Conservation (phyloP, 2,329 filamentous ascomycete species). For the Mycocentrospora acerina region DNA sequence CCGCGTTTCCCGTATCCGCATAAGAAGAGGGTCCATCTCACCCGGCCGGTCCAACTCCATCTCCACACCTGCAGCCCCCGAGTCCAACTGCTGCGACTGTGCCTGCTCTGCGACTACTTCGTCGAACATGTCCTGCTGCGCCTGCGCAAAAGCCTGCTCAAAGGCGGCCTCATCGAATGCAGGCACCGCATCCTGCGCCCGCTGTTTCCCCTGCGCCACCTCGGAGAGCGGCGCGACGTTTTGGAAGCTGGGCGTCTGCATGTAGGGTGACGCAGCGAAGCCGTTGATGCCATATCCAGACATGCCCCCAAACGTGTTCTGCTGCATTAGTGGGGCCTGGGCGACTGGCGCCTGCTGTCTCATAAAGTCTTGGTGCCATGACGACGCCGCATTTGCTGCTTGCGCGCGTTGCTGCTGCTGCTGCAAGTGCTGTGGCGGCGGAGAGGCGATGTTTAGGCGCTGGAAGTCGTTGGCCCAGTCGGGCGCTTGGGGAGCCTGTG, state of each 20-base stretch:
- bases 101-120: constrained; percentile 18
- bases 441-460: constrained; percentile 45
- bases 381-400: constrained; percentile 32
- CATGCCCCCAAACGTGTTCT: constrained; percentile 29
- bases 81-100: constrained; percentile 15
- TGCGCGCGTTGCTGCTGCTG: constrained; percentile 49
- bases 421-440: constrained; percentile 49
- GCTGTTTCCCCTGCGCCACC: constrained; percentile 37
- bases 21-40: constrained; percentile 35
- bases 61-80: constrained; percentile 17
- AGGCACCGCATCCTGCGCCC: constrained; percentile 39
- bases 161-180: constrained; percentile 59
- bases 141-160: constrained; percentile 55
- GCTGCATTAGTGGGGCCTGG: constrained; percentile 27
- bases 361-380: constrained; percentile 66
- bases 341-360: constrained; percentile 39
- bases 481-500: constrained; percentile 37
- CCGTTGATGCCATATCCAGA: constrained; percentile 30
- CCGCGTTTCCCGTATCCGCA: constrained; percentile 35
- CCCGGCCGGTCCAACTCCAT: constrained; percentile 17
- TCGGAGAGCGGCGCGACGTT: constrained; percentile 20
- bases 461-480: constrained; percentile 56
- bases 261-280: constrained; percentile 28
- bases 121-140: constrained; percentile 43
- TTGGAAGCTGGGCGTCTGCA: constrained; percentile 23